phyloP scores from a whole-genome alignment of 352 stramenopile genomes.

The Phytophthora meadii region DNA sequence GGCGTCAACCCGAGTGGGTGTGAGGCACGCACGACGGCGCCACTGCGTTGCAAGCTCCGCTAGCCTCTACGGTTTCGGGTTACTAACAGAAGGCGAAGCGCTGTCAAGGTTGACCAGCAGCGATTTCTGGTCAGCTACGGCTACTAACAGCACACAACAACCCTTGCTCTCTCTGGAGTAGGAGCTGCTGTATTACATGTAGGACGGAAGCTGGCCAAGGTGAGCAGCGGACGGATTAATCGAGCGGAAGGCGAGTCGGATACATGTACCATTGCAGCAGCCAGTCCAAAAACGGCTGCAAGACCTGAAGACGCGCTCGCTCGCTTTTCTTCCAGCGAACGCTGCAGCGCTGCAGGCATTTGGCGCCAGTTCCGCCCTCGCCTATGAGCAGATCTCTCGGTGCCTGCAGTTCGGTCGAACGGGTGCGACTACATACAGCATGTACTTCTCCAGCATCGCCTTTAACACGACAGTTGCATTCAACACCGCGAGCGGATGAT shows the following conservation, averaged over 20 bases:
- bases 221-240: conserved; percentile 13
- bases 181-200: not conserved
- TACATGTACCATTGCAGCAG: not conserved
- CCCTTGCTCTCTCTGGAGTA: conserved; percentile 28
- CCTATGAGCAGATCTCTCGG: conserved; percentile 4
- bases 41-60: not conserved
- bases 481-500: too few species aligned
- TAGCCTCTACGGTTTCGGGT: conserved; percentile 12
- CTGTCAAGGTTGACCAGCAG: conserved; percentile 19
- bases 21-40: not conserved
- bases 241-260: not conserved
- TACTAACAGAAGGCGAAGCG: conserved; percentile 18
- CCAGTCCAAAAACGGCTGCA: not conserved
- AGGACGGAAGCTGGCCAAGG: conserved; percentile 8
- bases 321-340: conserved; percentile 11
- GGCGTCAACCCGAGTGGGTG: not conserved
- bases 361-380: conserved; percentile 15
- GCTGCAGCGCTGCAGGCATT: not conserved
- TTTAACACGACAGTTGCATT: too few species aligned
- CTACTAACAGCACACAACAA: conserved; percentile 17
- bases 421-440: conserved; percentile 1
- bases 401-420: conserved; percentile 16
- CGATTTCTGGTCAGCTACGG: conserved; percentile 3
- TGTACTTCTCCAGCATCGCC: not conserved
- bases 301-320: not conserved